A percentile compares a stretch with the other conserved stretches of the same genome.
Conservation (phyloP, 176 grass and related monocot genomes). For the Chloris gayana region DNA sequence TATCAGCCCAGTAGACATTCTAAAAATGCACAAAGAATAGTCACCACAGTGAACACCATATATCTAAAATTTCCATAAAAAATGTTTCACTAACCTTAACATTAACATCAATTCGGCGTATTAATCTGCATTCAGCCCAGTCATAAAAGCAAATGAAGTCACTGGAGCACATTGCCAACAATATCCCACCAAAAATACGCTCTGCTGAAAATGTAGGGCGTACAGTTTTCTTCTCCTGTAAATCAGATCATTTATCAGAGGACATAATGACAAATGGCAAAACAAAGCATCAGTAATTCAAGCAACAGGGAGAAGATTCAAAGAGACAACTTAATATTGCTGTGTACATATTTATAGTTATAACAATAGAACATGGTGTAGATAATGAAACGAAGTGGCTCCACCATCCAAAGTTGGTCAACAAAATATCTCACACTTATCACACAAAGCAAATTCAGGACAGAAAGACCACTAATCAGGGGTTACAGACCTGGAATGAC, state of each 20-base stretch:
- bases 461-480: neutral
- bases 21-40: slow-evolving; percentile 33
- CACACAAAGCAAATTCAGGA: neutral
- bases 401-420: neutral
- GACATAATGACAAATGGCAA: neutral
- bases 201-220: slow-evolving; percentile 88
- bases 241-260: slow-evolving; percentile 33
- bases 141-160: slow-evolving; percentile 99
- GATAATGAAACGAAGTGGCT: neutral
- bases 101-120: slow-evolving; percentile 93
- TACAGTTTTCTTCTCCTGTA: slow-evolving; percentile 94
- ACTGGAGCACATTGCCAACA: slow-evolving; percentile 95
- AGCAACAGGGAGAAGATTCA: neutral
- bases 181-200: slow-evolving; percentile 87
- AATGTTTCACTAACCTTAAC: slow-evolving; percentile 70
- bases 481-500: slow-evolving; percentile 70
- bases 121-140: slow-evolving; percentile 89
- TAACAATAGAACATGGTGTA: neutral
- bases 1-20: slow-evolving; percentile 98
- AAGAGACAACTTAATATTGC: neutral
- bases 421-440: slow-evolving; percentile 15
- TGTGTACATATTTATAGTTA: neutral
- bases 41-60: slow-evolving; percentile 17
- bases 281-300: neutral
- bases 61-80: slow-evolving; percentile 20